Evolutionary conservation across 2,329 filamentous ascomycete genomes (phyloP).

Genomic region (Exophiala viscosa): DNA sequence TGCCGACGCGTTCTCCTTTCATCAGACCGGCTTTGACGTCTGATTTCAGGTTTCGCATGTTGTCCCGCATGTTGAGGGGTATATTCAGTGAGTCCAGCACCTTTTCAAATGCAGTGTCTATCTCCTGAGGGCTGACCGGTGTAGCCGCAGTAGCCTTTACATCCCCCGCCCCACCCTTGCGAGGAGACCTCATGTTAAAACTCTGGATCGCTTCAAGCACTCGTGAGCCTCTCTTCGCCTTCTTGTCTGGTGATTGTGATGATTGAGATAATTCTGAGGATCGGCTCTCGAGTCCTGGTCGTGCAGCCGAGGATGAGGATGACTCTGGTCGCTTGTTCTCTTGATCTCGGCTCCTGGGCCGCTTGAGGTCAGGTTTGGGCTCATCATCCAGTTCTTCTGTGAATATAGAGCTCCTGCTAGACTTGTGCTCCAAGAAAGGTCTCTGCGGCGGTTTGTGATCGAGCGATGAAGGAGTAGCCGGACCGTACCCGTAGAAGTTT

Average conservation of each 20-base stretch:
- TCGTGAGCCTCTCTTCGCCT: slow-evolving; percentile 25
- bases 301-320: slow-evolving; percentile 5
- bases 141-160: slow-evolving; percentile 2
- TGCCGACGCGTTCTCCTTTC: slow-evolving; percentile 76
- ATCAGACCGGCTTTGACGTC: slow-evolving; percentile 96
- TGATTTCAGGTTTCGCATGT: slow-evolving; percentile 84
- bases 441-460: slow-evolving; percentile 43
- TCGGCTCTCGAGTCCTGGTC: slow-evolving; percentile 7
- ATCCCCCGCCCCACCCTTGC: neutral
- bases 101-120: slow-evolving; percentile 28
- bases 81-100: slow-evolving; percentile 83
- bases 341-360: slow-evolving; percentile 20
- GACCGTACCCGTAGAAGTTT: slow-evolving; percentile 55
- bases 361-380: slow-evolving; percentile 18
- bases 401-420: slow-evolving; percentile 30
- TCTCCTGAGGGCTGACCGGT: slow-evolving; percentile 25
- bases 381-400: slow-evolving; percentile 31
- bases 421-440: slow-evolving; percentile 29
- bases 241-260: slow-evolving; percentile 13
- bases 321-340: slow-evolving; percentile 13
- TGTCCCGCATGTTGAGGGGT: slow-evolving; percentile 86
- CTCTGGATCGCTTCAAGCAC: slow-evolving; percentile 27
- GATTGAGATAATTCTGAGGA: slow-evolving; percentile 14
- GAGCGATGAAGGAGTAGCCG: slow-evolving; percentile 37
- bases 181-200: slow-evolving; percentile 24